Conservation (phyloP, 1,284 basidiomycete species). For the Leccinum pseudoinsigne region DNA sequence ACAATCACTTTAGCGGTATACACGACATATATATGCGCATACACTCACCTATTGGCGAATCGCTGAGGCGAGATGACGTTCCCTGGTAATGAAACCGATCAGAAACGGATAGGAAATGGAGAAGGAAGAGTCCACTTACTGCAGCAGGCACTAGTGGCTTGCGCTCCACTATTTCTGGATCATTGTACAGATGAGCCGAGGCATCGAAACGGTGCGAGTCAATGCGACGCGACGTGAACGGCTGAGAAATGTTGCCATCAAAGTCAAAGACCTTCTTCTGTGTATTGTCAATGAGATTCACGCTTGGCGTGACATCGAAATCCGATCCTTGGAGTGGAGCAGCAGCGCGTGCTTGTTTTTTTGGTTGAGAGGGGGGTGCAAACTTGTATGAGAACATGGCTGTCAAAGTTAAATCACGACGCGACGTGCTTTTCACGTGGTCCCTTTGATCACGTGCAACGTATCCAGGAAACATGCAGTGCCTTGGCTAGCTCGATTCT, state of each 20-base stretch:
- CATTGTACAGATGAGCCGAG: slow-evolving; percentile 8
- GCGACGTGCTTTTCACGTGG: neutral
- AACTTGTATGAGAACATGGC: slow-evolving; percentile 26
- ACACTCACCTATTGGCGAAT: slow-evolving; percentile 23
- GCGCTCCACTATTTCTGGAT: slow-evolving; percentile 3
- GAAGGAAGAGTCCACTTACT: slow-evolving; percentile 10
- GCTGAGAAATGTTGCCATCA: slow-evolving; percentile 15
- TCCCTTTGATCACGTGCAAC: neutral
- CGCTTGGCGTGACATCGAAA: slow-evolving; percentile 10
- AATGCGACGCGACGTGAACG: slow-evolving; percentile 8
- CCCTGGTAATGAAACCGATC: too few species aligned
- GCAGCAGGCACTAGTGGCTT: slow-evolving; percentile 4
- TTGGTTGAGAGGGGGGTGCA: slow-evolving; percentile 13
- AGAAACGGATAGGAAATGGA: too few species aligned
- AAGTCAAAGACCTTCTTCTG: slow-evolving; percentile 2
- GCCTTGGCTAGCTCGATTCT: too few species aligned
- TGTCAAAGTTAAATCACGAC: neutral
- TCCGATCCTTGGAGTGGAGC: slow-evolving; percentile 10
- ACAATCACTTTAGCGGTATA: neutral
- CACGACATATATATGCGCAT: slow-evolving; percentile 14
- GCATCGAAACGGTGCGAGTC: slow-evolving; percentile 16
- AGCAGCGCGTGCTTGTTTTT: slow-evolving; percentile 1
- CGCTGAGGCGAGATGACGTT: too few species aligned
- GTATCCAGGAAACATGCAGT: neutral
- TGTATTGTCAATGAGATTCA: slow-evolving; percentile 9